phyloP scores from a whole-genome alignment of 208 protist genomes.

The Sergeia podlipaevii region DNA sequence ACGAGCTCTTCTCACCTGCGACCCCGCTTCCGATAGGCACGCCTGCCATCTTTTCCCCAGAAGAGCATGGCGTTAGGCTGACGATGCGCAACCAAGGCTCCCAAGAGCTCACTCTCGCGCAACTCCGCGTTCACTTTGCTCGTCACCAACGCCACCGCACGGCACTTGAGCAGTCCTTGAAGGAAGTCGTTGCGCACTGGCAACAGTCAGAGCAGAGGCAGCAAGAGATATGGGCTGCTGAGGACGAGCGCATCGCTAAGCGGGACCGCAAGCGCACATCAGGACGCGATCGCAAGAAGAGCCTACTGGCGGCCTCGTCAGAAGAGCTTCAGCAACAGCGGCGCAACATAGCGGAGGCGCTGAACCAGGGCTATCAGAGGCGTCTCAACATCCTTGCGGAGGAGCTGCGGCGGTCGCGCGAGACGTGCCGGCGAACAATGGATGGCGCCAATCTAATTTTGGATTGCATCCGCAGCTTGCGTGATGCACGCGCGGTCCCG shows the following conservation, averaged over 20 bases:
- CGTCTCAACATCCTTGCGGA: slow-evolving; percentile 15
- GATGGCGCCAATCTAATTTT: slow-evolving; percentile 66
- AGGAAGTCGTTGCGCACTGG: slow-evolving; percentile 24
- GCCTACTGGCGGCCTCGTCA: background rate
- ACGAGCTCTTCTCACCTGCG: background rate
- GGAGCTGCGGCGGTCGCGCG: slow-evolving; percentile 24
- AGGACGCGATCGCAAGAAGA: slow-evolving; percentile 1
- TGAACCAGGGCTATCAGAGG: slow-evolving; percentile 14
- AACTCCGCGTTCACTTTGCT: slow-evolving; percentile 63
- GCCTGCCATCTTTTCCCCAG: background rate
- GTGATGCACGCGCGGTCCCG: slow-evolving; percentile 26
- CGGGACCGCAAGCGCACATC: background rate
- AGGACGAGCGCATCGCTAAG: slow-evolving; percentile 48
- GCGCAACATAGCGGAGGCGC: slow-evolving; percentile 2
- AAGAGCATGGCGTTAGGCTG: background rate
- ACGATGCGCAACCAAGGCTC: slow-evolving; percentile 13
- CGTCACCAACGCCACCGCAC: slow-evolving; percentile 55
- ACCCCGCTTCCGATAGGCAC: background rate
- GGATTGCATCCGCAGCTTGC: slow-evolving; percentile 45
- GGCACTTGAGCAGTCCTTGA: slow-evolving; percentile 37
- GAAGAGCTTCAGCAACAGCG: slow-evolving; percentile 21
- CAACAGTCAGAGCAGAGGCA: slow-evolving; percentile 30
- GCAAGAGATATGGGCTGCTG: slow-evolving; percentile 40
- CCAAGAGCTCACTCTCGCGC: slow-evolving; percentile 47
- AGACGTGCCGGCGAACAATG: slow-evolving; percentile 52